phyloP scores from a whole-genome alignment of 345 rosid genomes.

The Eucalyptus lansdowneana region DNA sequence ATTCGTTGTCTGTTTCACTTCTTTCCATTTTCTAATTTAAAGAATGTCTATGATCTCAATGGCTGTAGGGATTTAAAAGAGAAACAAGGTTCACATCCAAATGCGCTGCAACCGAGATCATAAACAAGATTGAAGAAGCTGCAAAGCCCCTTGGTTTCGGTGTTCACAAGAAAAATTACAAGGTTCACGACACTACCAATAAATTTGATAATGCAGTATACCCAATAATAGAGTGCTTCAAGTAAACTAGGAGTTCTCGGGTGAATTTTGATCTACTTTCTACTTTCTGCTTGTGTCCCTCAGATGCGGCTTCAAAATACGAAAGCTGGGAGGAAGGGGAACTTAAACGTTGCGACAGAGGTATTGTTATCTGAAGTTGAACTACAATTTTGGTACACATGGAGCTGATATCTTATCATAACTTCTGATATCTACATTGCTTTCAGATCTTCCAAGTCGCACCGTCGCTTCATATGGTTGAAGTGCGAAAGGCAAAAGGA shows the following conservation, averaged over 20 bases:
- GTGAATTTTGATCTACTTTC: background rate
- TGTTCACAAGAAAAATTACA: constrained; percentile 8
- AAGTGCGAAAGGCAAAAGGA: constrained; percentile 10
- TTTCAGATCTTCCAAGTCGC: constrained; percentile 6
- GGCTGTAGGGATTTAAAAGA: constrained; percentile 1
- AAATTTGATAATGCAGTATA: background rate
- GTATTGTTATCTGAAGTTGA: background rate
- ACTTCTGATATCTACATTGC: background rate
- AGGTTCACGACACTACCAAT: background rate
- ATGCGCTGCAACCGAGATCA: constrained; percentile 4
- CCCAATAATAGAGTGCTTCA: background rate
- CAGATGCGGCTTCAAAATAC: constrained; percentile 6
- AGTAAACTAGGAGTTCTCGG: background rate
- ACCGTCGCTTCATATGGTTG: constrained; percentile 3
- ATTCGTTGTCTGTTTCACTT: background rate
- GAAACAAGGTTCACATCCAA: constrained; percentile 10
- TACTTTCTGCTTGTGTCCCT: background rate
- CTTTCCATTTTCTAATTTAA: background rate
- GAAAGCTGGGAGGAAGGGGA: constrained; percentile 12
- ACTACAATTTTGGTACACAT: background rate
- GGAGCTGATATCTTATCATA: background rate
- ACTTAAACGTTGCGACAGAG: constrained; percentile 5
- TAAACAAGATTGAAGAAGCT: constrained; percentile 8
- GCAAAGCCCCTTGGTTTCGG: constrained; percentile 10
- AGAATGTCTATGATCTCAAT: background rate